phyloP scores from a whole-genome alignment of 768 basidiomycete genomes.

The Lentinula edodes region DNA sequence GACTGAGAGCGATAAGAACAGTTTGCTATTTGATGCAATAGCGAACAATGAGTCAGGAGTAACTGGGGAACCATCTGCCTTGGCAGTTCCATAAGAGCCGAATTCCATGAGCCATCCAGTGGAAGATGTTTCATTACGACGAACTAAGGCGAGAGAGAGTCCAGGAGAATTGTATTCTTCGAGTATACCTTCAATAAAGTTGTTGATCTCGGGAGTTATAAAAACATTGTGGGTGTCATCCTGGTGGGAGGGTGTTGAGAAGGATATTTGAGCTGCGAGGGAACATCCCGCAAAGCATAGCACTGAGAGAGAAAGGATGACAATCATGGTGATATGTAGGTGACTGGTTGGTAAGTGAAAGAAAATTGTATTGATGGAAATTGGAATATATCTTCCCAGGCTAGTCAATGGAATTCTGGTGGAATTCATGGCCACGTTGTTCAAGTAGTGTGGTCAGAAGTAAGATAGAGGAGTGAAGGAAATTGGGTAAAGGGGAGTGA shows the following conservation, averaged over 20 bases:
- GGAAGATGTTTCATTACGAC: conserved; percentile 21
- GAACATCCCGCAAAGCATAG: background rate
- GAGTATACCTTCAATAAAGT: conserved; percentile 17
- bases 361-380: too few relatives aligned
- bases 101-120: conserved; percentile 34
- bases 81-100: conserved; percentile 30
- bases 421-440: too few relatives aligned
- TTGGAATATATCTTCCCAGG: too few relatives aligned
- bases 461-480: too few relatives aligned
- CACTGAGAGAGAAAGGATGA: background rate
- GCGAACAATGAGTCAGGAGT: conserved; percentile 39
- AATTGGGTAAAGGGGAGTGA: too few relatives aligned
- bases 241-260: background rate
- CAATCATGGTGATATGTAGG: too few relatives aligned
- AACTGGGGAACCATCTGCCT: conserved; percentile 26
- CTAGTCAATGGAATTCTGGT: too few relatives aligned
- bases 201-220: conserved; percentile 12
- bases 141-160: conserved; percentile 33
- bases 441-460: too few relatives aligned
- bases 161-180: conserved; percentile 34
- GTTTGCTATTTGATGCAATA: conserved; percentile 40
- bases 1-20: conserved; percentile 31
- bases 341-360: too few relatives aligned
- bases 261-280: background rate
- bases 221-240: background rate